A percentile compares a stretch with the other conserved stretches of the same genome.
Conservation (phyloP, 768 basidiomycete species). For the Calocybe gangraenosa region DNA sequence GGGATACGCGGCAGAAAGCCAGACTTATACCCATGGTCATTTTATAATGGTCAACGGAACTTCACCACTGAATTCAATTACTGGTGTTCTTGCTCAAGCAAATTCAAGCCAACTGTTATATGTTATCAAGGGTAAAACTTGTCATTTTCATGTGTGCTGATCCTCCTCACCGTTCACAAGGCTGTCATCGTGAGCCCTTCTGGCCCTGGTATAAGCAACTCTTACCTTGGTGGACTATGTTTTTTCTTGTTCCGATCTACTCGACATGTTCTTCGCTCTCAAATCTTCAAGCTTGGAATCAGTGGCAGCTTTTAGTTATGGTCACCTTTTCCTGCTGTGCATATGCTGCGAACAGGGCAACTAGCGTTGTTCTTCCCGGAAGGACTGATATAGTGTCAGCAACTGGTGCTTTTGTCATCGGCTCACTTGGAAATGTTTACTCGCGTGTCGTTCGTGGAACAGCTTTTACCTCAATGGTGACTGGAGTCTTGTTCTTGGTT, state of each 20-base stretch:
- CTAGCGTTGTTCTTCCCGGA: constrained; percentile 57
- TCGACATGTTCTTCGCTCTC: constrained; percentile 69
- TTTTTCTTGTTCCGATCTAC: constrained; percentile 74
- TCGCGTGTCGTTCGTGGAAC: constrained; percentile 73
- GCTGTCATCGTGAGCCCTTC: constrained; percentile 67
- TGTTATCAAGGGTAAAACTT: constrained; percentile 46
- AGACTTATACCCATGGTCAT: constrained; percentile 49
- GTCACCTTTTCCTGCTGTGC: constrained; percentile 72
- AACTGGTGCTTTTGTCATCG: constrained; percentile 73
- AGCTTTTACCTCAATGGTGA: constrained; percentile 89
- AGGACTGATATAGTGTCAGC: constrained; percentile 74
- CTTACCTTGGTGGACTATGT: constrained; percentile 79
- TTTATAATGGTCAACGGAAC: constrained; percentile 49
- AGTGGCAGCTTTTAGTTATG: constrained; percentile 74
- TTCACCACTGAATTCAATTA: constrained; percentile 26
- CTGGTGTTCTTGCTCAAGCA: constrained; percentile 45
- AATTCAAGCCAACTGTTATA: constrained; percentile 34
- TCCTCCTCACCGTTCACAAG: constrained; percentile 33
- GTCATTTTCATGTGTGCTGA: background rate
- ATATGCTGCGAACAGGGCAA: constrained; percentile 65
- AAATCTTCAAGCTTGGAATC: constrained; percentile 70
- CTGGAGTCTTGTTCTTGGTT: constrained; percentile 86
- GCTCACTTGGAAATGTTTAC: constrained; percentile 78
- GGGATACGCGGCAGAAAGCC: constrained; percentile 32
- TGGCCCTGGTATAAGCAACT: constrained; percentile 80